Base-by-base conservation (phyloP, 371 early-diverging fungal species). In the Apophysomyces sp. region DNA sequence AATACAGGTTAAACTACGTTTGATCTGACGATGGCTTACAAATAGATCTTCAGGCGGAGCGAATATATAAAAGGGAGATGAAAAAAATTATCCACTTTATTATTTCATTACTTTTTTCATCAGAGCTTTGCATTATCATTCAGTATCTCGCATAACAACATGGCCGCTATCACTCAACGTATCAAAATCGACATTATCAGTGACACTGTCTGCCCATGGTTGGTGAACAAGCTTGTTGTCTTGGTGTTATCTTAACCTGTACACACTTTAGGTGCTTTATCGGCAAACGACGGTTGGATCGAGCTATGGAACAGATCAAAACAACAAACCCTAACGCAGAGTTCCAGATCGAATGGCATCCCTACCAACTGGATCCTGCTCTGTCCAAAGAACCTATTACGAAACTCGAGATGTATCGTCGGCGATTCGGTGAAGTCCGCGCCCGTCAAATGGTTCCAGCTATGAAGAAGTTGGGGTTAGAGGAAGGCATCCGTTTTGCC, bases 241-340 rank as follows among this genome's bases (percentile, higher is more conserved):
- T 44, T 44, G 11, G 3, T 18, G 49, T 18, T 44, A n/a, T 3
- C 37, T 37, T 11, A 37, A 3, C 3, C 37, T 37, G 11, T 34
- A 34, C n/a, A 13, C n/a, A 37, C n/a, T 21, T 21, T 54, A 78
- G 78, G 78, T 90, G 89, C 63, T 90, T 79, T 65, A 67, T 90
- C 21, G 89, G 91, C 61, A 88, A 88, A 66, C 83, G 83, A 9
- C 81, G 88, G 26, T 63, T 91, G 4, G 88, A 88, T 65, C 82
- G 71, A 63, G 91, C 91, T 11, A 82, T 90, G 31, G 58, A 61
- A 0, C 53, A 68, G 32, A 78, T 81, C 60, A 80, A 78, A 39
- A 57, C 70, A 1, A 79, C 66, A 27, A 61, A 86, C 74, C 74
- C 83, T 3, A 73, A 80, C 12, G 77, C 86, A 1, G 60, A 74